phyloP scores from a whole-genome alignment of 768 basidiomycete species.

The Lactifluus hygrophoroides region DNA sequence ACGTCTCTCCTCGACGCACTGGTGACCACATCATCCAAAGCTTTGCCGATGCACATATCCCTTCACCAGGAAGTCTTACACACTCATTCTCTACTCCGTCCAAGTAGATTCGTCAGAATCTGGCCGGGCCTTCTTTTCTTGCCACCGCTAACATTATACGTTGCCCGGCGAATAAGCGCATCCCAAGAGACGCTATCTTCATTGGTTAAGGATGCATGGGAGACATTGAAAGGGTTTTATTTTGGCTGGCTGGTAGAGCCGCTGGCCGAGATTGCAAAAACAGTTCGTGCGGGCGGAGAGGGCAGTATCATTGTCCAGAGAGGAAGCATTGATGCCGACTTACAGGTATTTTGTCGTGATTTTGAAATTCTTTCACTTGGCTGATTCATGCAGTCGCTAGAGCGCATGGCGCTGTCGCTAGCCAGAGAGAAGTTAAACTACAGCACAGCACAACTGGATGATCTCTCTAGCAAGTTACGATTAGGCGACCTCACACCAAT shows the following conservation, averaged over 20 bases:
- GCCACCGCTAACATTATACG: constrained; percentile 56
- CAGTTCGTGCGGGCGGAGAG: constrained; percentile 74
- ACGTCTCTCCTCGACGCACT: constrained; percentile 1
- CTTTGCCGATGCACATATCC: constrained; percentile 18
- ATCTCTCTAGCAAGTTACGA: constrained; percentile 55
- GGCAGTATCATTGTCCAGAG: constrained; percentile 65
- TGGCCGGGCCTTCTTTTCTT: constrained; percentile 81
- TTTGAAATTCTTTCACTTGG: background rate
- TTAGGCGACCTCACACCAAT: constrained; percentile 83
- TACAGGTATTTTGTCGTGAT: constrained; percentile 46
- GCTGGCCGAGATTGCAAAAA: constrained; percentile 69
- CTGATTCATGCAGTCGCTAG: constrained; percentile 53
- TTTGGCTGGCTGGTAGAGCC: constrained; percentile 83
- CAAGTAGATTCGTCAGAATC: constrained; percentile 53
- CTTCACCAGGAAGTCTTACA: constrained; percentile 22
- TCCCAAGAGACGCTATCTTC: constrained; percentile 52
- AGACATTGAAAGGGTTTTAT: constrained; percentile 67
- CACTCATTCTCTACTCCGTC: constrained; percentile 46
- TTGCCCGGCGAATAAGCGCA: constrained; percentile 41
- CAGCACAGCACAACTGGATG: constrained; percentile 50
- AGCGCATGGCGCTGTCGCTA: constrained; percentile 85
- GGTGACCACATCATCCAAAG: constrained; percentile 1
- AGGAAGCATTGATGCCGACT: constrained; percentile 78
- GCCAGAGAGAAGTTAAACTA: constrained; percentile 75
- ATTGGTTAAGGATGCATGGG: constrained; percentile 48